phyloP scores from a whole-genome alignment of 2,329 filamentous ascomycete species.

The Aphanocladium album region DNA sequence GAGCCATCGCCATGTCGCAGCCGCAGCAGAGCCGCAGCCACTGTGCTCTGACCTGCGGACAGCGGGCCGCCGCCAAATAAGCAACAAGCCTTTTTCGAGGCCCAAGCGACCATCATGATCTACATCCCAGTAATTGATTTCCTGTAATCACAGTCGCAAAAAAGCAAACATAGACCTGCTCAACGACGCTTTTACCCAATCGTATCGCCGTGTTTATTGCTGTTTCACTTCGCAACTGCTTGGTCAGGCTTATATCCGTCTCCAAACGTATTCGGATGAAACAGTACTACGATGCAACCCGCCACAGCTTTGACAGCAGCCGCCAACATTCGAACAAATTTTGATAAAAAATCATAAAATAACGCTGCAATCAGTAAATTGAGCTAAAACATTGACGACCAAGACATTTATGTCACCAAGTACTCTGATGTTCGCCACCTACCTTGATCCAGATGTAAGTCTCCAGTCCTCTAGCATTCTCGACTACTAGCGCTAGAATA shows the following conservation, averaged over 20 bases:
- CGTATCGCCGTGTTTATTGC: neutral
- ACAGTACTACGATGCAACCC: neutral
- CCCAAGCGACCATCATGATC: neutral
- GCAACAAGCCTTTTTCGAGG: neutral
- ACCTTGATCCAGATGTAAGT: neutral
- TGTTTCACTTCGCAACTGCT: neutral
- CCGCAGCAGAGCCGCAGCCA: slow-evolving; percentile 7
- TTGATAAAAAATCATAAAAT: neutral
- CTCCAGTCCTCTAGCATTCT: neutral
- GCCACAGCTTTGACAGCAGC: neutral
- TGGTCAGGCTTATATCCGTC: neutral
- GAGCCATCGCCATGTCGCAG: neutral
- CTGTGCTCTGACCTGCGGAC: neutral
- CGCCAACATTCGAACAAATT: neutral
- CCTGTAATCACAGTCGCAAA: neutral
- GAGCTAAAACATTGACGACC: neutral
- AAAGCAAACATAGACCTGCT: neutral
- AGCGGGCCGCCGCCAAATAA: slow-evolving; percentile 2
- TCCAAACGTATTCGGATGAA: neutral
- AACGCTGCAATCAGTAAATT: neutral
- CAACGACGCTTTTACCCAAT: neutral
- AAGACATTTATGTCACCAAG: slow-evolving; percentile 5
- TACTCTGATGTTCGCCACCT: neutral
- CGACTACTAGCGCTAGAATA: neutral
- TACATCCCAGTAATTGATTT: neutral